These are phyloP conservation scores for Wickerhamiella nectarea DNA, from an alignment of 805 yeast genomes.

Conservation along the genomic window DNA sequence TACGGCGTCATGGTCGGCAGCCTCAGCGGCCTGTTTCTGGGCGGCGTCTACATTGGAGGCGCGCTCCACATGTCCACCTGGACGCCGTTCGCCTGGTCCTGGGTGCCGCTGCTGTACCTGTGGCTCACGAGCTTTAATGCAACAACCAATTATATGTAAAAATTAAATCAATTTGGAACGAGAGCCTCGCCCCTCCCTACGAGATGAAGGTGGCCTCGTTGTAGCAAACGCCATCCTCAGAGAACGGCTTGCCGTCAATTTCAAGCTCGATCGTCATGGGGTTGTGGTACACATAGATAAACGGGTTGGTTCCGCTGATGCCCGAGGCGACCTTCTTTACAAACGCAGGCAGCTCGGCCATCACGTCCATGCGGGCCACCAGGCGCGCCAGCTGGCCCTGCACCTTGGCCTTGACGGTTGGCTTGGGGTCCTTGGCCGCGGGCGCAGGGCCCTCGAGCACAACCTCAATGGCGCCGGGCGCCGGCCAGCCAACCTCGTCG, in stretches of 20 bases:
- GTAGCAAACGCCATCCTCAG: slow-evolving; percentile 54
- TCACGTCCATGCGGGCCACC: slow-evolving; percentile 89
- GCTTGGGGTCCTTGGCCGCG: slow-evolving; percentile 31
- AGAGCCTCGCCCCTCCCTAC: too few species aligned
- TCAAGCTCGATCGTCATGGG: slow-evolving; percentile 36
- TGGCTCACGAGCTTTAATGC: slow-evolving; percentile 45
- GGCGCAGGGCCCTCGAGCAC: slow-evolving; percentile 38
- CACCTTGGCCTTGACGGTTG: slow-evolving; percentile 36
- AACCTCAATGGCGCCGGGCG: slow-evolving; percentile 57
- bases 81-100: slow-evolving; percentile 80
- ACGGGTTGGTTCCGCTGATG: slow-evolving; percentile 94
- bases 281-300: slow-evolving; percentile 80
- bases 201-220: slow-evolving; percentile 72
- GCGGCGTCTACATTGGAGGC: slow-evolving; percentile 68
- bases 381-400: slow-evolving; percentile 46
- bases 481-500: slow-evolving; percentile 78
- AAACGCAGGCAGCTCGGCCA: slow-evolving; percentile 91
- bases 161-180: too few species aligned
- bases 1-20: slow-evolving; percentile 59
- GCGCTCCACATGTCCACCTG: slow-evolving; percentile 83
- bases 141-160: not conserved
- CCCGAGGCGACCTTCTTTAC: slow-evolving; percentile 88
- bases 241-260: slow-evolving; percentile 29
- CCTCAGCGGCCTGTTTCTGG: slow-evolving; percentile 58
- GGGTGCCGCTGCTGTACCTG: slow-evolving; percentile 52